Percentiles rank a stretch among this genome's conserved stretches.
phyloP scores from a whole-genome alignment of 148 eudicot genomes.

The Diospyros kaki region DNA sequence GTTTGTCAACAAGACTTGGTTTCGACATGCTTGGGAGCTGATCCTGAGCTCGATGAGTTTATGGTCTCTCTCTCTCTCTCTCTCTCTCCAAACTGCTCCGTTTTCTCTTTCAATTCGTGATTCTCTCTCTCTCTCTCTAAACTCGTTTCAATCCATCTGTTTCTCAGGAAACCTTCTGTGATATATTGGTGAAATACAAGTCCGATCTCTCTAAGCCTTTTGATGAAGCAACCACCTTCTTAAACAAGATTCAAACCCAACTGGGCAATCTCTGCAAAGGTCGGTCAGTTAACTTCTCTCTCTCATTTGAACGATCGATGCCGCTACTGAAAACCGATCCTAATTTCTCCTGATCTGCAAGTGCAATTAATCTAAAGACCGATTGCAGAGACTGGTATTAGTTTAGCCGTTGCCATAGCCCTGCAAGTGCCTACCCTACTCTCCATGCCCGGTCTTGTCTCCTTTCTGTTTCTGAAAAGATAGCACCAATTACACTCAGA shows the following conservation, averaged over 20 bases:
- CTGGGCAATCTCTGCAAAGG: slow-evolving; percentile 64
- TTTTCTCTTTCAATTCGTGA: background rate
- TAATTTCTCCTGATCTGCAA: background rate
- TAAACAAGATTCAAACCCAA: slow-evolving; percentile 56
- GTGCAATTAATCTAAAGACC: slow-evolving; percentile 23
- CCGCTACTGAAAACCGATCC: background rate
- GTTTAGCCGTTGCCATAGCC: background rate
- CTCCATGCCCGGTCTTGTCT: slow-evolving; percentile 9
- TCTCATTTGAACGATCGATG: too few relatives aligned
- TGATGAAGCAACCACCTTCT: slow-evolving; percentile 70
- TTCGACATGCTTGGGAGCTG: slow-evolving; percentile 47
- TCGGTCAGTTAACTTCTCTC: background rate
- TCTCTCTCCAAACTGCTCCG: background rate
- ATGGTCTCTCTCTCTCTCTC: slow-evolving; percentile 39
- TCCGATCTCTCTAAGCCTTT: slow-evolving; percentile 73
- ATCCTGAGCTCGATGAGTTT: slow-evolving; percentile 93
- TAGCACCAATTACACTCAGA: background rate
- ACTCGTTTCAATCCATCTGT: too few relatives aligned
- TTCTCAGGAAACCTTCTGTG: slow-evolving; percentile 66
- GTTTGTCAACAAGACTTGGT: background rate
- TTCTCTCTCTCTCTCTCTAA: background rate
- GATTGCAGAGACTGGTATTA: background rate
- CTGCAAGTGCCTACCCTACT: background rate
- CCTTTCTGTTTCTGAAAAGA: slow-evolving; percentile 6
- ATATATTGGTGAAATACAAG: slow-evolving; percentile 64